phyloP scores from a whole-genome alignment of 2,329 filamentous ascomycete species.

The Keithomyces neogunnii region DNA sequence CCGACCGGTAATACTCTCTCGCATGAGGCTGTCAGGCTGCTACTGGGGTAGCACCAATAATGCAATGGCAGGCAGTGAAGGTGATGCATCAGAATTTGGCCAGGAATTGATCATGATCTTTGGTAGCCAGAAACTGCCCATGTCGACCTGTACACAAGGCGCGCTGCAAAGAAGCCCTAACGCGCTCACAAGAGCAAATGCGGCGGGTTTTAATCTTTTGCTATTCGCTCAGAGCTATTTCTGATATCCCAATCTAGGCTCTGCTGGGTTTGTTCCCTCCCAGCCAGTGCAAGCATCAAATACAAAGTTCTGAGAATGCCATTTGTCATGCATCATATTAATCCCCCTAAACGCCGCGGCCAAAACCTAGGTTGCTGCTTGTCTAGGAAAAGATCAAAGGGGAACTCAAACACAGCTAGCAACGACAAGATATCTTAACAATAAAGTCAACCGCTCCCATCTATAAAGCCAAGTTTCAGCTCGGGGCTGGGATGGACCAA shows the following conservation, averaged over 20 bases:
- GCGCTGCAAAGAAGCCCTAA: too few relatives aligned
- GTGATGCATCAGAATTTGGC: too few relatives aligned
- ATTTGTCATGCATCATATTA: background rate
- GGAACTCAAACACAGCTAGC: background rate
- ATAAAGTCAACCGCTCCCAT: background rate
- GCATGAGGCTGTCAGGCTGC: too few relatives aligned
- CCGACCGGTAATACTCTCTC: too few relatives aligned
- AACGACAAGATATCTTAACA: background rate
- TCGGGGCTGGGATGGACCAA: too few relatives aligned
- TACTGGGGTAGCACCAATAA: too few relatives aligned
- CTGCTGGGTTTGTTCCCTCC: background rate
- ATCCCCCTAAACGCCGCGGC: background rate
- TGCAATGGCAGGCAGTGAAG: too few relatives aligned
- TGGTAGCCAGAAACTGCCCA: too few relatives aligned
- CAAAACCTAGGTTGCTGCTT: background rate
- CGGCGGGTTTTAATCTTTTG: background rate
- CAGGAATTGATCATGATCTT: too few relatives aligned
- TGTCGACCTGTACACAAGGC: too few relatives aligned
- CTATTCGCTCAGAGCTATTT: background rate
- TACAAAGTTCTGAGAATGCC: background rate
- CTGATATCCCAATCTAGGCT: conserved; percentile 1
- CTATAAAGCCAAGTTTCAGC: background rate
- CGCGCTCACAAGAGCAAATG: background rate
- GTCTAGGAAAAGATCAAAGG: background rate
- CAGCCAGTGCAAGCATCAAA: background rate